A percentile compares a stretch with the other conserved stretches of the same genome.
Evolutionary conservation across 1,284 basidiomycete species (phyloP).

Genomic region (Mycosarcoma maydis): DNA sequence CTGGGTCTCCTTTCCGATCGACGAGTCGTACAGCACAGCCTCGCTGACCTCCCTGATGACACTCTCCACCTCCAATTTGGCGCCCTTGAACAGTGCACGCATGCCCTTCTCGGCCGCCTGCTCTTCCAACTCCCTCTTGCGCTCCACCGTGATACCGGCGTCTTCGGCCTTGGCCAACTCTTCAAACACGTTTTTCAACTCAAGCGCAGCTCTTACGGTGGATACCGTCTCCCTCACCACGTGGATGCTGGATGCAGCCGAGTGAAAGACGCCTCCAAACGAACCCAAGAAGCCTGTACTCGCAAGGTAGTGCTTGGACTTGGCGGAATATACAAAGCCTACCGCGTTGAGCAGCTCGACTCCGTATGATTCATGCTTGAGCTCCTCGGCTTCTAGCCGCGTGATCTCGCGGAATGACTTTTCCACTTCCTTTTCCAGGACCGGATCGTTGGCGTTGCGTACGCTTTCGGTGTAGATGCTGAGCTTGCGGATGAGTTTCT

Average conservation of each 20-base stretch:
- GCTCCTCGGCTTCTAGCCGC: constrained; percentile 65
- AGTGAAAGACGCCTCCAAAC: constrained; percentile 56
- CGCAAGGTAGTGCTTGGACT: constrained; percentile 64
- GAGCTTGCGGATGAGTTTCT: constrained; percentile 85
- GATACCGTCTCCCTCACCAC: constrained; percentile 62
- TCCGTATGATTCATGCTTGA: constrained; percentile 85
- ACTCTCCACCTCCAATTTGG: constrained; percentile 93
- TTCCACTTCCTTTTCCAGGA: constrained; percentile 71
- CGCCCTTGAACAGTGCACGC: constrained; percentile 71
- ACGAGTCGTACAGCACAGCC: constrained; percentile 74
- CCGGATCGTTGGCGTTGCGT: constrained; percentile 75
- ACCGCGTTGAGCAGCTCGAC: constrained; percentile 89
- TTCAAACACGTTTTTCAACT: constrained; percentile 90
- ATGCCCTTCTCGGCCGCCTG: constrained; percentile 87
- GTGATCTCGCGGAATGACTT: constrained; percentile 61
- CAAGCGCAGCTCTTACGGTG: constrained; percentile 63
- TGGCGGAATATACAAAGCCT: constrained; percentile 82
- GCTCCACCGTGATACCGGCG: constrained; percentile 85
- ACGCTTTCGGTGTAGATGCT: constrained; percentile 92
- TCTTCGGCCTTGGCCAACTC: constrained; percentile 79
- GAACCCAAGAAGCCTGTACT: constrained; percentile 54
- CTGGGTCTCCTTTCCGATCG: constrained; percentile 62
- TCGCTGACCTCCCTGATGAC: constrained; percentile 94
- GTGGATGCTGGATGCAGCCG: constrained; percentile 57
- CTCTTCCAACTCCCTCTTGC: constrained; percentile 89